Conservation (phyloP, 2,329 filamentous ascomycete species). For the Aureobasidium sp. region DNA sequence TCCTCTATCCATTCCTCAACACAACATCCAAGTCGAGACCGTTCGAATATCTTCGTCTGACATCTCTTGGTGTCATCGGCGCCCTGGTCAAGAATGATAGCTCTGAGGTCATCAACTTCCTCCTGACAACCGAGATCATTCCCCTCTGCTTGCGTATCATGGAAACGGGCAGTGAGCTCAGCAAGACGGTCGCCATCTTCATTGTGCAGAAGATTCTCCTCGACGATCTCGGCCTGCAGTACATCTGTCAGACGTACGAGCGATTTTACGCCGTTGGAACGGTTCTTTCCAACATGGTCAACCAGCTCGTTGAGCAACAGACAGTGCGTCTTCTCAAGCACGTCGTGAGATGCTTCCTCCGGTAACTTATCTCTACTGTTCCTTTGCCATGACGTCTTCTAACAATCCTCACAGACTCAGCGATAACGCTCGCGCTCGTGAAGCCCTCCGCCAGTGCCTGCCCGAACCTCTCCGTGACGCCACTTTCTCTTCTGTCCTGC, state of each 20-base stretch:
- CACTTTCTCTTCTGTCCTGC: slow-evolving; percentile 91
- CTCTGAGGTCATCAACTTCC: slow-evolving; percentile 96
- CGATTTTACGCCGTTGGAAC: slow-evolving; percentile 97
- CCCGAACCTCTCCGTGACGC: slow-evolving; percentile 98
- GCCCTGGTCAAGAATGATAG: slow-evolving; percentile 98
- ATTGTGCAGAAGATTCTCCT: slow-evolving; percentile 98
- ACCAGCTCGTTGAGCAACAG: slow-evolving; percentile 93
- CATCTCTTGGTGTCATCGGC: slow-evolving; percentile 91
- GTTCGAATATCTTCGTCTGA: slow-evolving; percentile 94
- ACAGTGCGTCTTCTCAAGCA: slow-evolving; percentile 94
- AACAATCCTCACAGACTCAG: slow-evolving; percentile 57
- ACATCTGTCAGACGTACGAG: slow-evolving; percentile 98
- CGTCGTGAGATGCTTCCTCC: slow-evolving; percentile 91
- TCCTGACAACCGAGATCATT: slow-evolving; percentile 96
- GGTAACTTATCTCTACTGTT: slow-evolving; percentile 50
- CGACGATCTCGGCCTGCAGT: slow-evolving; percentile 92
- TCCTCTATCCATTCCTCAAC: slow-evolving; percentile 96
- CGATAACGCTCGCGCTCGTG: slow-evolving; percentile 90
- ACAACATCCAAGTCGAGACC: slow-evolving; percentile 96
- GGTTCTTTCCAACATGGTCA: slow-evolving; percentile 97
- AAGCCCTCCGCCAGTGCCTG: slow-evolving; percentile 90
- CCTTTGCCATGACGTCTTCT: neutral
- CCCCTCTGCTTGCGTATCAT: slow-evolving; percentile 96
- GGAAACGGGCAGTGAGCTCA: slow-evolving; percentile 97
- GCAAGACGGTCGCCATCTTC: slow-evolving; percentile 98